Evolutionary conservation across 148 eudicot genomes (phyloP), one percentile per base, ranked within the genome.

Genomic region (Gaultheria prostrata): DNA sequence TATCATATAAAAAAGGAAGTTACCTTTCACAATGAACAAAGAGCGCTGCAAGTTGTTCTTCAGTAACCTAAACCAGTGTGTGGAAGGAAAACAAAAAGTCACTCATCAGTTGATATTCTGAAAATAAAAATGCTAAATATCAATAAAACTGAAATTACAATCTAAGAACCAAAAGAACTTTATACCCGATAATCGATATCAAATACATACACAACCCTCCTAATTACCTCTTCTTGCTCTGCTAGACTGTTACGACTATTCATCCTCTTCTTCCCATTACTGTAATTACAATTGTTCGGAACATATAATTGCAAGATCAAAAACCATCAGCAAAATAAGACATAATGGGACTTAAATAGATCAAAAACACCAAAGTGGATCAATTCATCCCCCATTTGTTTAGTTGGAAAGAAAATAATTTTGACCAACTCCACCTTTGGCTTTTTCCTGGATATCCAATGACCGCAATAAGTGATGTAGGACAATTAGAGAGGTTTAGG

Each of bases 181-280:
- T 12, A 49, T 88, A 96, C 99, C 95, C 93, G 99, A 26, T 94
- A 97, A 88, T 96, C 98, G 82, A 96, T 94, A 80, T 96, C 99
- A 59, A 98, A 96, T 54, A 96, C 99, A 90, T 96, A 96, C 9
- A 96, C 98, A 26, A 98, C 94, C 86, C 98, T 88, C 82, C 94
- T 87, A 74, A 94, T 93, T 8, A 91, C 91, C 63, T 96, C 99
- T 69, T 96, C 99, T 74, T 93, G 82, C 84, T 93, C 98, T 18
- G 99, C 98, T 92, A 91, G 87, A 84, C 91, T 90, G 10, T 97
- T 94, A 30, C 99, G 89, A 82, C 86, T 87, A 82, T 92, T 94
- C 92, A 91, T 86, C 90, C 93, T 93, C 88, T 90, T 82, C 90
- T 88, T 95, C 50, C 95, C 97, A 82, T 92, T 86, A 61, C 80